These are phyloP conservation scores for Talaromyces ruber DNA, from an alignment of 495 filamentous ascomycete species.

Conservation along the genomic window DNA sequence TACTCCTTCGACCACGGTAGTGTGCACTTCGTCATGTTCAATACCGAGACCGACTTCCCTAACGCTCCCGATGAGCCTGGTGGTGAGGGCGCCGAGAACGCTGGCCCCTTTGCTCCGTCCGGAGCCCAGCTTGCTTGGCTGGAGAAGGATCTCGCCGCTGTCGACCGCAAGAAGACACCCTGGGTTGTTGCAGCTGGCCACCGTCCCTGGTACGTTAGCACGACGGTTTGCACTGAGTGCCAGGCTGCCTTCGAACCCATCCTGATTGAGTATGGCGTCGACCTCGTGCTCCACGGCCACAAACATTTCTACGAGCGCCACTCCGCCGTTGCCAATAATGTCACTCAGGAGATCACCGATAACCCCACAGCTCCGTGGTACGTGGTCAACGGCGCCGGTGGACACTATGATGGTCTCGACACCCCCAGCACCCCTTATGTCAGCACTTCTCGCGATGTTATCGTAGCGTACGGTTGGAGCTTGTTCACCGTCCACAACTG, in stretches of 20 bases:
- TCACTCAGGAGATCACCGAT: conserved; percentile 21
- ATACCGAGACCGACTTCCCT: conserved; percentile 36
- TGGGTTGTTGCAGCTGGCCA: conserved; percentile 37
- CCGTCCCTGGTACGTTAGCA: conserved; percentile 43
- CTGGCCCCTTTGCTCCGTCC: conserved; percentile 33
- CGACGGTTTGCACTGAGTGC: conserved; percentile 29
- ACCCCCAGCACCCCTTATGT: background rate
- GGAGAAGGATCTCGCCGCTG: conserved; percentile 33
- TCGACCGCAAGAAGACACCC: conserved; percentile 37
- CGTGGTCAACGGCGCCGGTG: conserved; percentile 26
- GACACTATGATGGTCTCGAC: conserved; percentile 26
- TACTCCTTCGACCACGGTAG: conserved; percentile 50
- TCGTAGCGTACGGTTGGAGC: conserved; percentile 18
- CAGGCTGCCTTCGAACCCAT: conserved; percentile 41
- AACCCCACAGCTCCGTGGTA: conserved; percentile 40
- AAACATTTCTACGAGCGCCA: conserved; percentile 36
- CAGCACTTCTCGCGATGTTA: background rate
- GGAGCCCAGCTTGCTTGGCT: conserved; percentile 23
- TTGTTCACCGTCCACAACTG: conserved; percentile 23
- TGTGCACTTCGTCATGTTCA: conserved; percentile 38
- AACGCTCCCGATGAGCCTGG: conserved; percentile 26
- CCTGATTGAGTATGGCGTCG: conserved; percentile 41
- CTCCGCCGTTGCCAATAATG: conserved; percentile 20
- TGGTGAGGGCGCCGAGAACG: conserved; percentile 22
- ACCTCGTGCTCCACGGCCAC: conserved; percentile 43